Conservation (phyloP, 1,284 basidiomycete genomes). For the Trametes versicolor region DNA sequence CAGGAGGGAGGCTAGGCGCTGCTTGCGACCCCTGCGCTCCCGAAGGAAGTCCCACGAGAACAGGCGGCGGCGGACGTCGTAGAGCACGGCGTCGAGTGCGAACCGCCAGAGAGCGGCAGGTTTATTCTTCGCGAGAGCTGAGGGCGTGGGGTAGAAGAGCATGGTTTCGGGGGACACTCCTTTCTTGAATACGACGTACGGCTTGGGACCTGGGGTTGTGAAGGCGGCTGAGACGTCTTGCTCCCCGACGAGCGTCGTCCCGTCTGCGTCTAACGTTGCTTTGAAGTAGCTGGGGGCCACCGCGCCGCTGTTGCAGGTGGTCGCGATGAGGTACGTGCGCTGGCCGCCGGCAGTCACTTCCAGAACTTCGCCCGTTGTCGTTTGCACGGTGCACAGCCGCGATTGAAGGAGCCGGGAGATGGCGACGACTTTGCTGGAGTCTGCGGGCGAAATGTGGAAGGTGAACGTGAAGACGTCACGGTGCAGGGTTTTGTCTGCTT, state of each 20-base stretch:
- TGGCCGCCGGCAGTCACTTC: background rate
- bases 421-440: slow-evolving; percentile 7
- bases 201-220: slow-evolving; percentile 1
- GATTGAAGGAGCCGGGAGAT: background rate
- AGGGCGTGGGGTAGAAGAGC: slow-evolving; percentile 35
- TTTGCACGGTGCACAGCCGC: slow-evolving; percentile 11
- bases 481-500: background rate
- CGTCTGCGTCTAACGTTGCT: slow-evolving; percentile 11
- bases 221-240: background rate
- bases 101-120: slow-evolving; percentile 39
- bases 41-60: slow-evolving; percentile 19
- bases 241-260: slow-evolving; percentile 12
- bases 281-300: background rate
- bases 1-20: slow-evolving; percentile 29
- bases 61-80: slow-evolving; percentile 28
- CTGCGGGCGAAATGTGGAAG: slow-evolving; percentile 9
- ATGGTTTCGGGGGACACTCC: slow-evolving; percentile 23
- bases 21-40: slow-evolving; percentile 19
- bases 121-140: slow-evolving; percentile 27
- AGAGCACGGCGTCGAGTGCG: slow-evolving; percentile 31
- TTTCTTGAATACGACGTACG: slow-evolving; percentile 31
- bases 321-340: slow-evolving; percentile 10
- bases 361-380: background rate
- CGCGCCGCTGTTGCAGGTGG: slow-evolving; percentile 6
- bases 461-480: background rate